Base-by-base conservation (phyloP, 352 stramenopile species). In the Pythium angustatum region DNA sequence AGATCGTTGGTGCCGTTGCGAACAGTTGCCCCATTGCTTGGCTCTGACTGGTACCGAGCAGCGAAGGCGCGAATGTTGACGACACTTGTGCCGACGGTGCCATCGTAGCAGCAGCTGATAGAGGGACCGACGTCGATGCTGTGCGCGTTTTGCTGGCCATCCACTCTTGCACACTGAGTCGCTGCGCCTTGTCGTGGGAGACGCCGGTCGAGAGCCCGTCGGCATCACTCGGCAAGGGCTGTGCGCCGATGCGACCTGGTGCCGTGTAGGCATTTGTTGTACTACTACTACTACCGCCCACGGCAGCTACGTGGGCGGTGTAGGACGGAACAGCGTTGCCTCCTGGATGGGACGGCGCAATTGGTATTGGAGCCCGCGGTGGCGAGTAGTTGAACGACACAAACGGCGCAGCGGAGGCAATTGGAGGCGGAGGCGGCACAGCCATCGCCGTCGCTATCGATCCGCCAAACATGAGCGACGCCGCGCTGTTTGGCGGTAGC, bases 101-200 rank as follows among this genome's bases (percentile, higher is more conserved):
- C 5, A 8, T 14, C 8, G 21, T n/a, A 26, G 33, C 28, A 30
- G 26, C 31, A 15, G 34, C 19, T 41, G 34, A 41, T 9, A 2
- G 34, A 19, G 8, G 34, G 8, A 41, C 12, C n/a, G 27, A 27
- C 33, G 51, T 5, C 11, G 33, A 7, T 21, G 12, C 24, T 6
- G 51, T 10, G 41, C 76, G 78, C 8, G 72, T 73, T 47, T 90
- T 90, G 47, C 53, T 90, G 2, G 81, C 79, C 56, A 92, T 88
- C 81, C 82, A 90, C 52, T 92, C 79, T 47, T 92, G 77, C 8
- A 92, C 83, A 62, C 81, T 90, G 9, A 90, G 78, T 15, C 66
- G 73, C 36, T 70, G 81, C 0, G 71, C 79, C 43, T 85, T 86
- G 28, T 92, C 83, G 38, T 92, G 83, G 9, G 83, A 90, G 28